phyloP scores from a whole-genome alignment of 805 yeast species.

The Cyberlindnera veronae region DNA sequence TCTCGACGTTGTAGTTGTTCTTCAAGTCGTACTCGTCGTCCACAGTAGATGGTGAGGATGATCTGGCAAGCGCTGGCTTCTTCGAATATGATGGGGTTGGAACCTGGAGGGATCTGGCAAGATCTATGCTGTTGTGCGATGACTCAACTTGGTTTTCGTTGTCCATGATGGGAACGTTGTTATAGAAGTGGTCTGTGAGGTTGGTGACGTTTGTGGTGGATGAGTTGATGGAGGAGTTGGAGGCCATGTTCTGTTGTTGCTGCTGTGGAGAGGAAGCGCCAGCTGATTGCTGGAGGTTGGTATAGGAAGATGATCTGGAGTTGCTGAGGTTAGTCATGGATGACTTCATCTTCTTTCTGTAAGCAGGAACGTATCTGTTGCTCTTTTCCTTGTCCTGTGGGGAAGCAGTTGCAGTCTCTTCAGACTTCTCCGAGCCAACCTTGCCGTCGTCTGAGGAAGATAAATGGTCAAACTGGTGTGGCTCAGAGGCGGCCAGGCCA shows the following conservation, averaged over 20 bases:
- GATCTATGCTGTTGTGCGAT: constrained; percentile 15
- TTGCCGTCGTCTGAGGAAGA: constrained; percentile 13
- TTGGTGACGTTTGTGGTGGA: constrained; percentile 25
- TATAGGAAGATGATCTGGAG: constrained; percentile 24
- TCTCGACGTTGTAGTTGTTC: constrained; percentile 31
- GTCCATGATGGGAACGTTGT: constrained; percentile 26
- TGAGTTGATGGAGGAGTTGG: constrained; percentile 24
- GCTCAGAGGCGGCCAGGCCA: not conserved
- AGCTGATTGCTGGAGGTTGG: constrained; percentile 14
- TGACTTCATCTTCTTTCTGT: constrained; percentile 32
- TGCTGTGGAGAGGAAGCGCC: constrained; percentile 19
- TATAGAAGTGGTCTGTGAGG: constrained; percentile 26
- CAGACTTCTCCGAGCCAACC: constrained; percentile 10
- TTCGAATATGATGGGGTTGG: constrained; percentile 27
- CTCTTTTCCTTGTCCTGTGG: constrained; percentile 8
- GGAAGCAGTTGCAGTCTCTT: constrained; percentile 1
- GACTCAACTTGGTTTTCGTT: constrained; percentile 9
- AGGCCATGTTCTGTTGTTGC: constrained; percentile 15
- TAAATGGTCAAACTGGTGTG: constrained; percentile 5
- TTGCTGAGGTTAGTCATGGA: constrained; percentile 22
- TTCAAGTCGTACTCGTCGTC: constrained; percentile 29
- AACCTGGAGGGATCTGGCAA: constrained; percentile 25
- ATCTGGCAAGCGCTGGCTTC: constrained; percentile 13
- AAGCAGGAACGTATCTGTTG: constrained; percentile 35
- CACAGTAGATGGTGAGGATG: constrained; percentile 15